Percentiles rank a stretch among this genome's conserved stretches.
Conservation (phyloP, 2,329 filamentous ascomycete species). For the Akanthomyces lecanii region DNA sequence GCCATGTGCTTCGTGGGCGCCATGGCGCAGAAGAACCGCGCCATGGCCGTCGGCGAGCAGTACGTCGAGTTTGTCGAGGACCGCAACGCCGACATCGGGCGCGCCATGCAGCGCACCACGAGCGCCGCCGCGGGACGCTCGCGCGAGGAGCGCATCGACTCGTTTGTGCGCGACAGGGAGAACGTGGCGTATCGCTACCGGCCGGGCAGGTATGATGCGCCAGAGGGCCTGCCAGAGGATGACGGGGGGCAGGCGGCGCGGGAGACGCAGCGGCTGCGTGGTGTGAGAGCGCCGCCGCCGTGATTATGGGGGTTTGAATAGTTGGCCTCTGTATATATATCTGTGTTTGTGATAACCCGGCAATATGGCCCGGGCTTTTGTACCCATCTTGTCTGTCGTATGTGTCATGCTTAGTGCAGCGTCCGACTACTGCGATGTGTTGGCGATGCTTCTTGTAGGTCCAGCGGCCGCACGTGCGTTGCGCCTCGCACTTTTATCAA, state of each 20-base stretch:
- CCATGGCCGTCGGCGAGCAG: slow-evolving; percentile 56
- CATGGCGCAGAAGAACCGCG: slow-evolving; percentile 67
- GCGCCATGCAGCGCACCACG: slow-evolving; percentile 51
- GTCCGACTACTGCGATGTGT: no score
- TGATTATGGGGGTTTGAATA: background rate
- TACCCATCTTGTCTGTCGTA: no score
- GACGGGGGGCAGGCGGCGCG: background rate
- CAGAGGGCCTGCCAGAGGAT: background rate
- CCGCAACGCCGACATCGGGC: slow-evolving; percentile 61
- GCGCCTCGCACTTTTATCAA: no score
- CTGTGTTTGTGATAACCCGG: background rate
- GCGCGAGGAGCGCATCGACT: slow-evolving; percentile 66
- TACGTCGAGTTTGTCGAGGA: slow-evolving; percentile 64
- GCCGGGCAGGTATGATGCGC: slow-evolving; percentile 28
- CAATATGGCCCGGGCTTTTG: background rate
- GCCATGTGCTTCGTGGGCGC: slow-evolving; percentile 65
- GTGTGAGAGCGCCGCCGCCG: background rate
- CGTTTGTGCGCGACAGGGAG: slow-evolving; percentile 72
- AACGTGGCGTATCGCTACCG: slow-evolving; percentile 32
- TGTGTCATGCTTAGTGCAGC: background rate
- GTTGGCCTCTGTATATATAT: background rate
- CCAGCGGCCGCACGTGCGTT: no score
- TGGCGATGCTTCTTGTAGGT: background rate
- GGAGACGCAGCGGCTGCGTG: background rate
- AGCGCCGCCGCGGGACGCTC: slow-evolving; percentile 48